A percentile compares a stretch with the other conserved stretches of the same genome.
phyloP scores from a whole-genome alignment of 805 yeast genomes.

The Pichia occidentalis region DNA sequence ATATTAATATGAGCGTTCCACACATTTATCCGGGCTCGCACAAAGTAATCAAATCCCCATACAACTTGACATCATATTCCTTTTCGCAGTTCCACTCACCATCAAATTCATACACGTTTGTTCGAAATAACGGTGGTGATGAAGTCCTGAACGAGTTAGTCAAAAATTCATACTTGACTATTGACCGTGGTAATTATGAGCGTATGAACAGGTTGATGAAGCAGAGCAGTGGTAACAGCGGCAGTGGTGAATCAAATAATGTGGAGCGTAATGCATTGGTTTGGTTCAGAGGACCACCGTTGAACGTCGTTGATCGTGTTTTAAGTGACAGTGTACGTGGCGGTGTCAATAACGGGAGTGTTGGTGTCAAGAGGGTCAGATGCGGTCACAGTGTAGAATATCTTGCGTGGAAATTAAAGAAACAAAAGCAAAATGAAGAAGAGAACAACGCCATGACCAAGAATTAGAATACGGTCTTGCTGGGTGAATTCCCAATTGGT shows the following conservation, averaged over 20 bases:
- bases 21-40: conserved; percentile 16
- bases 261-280: conserved; percentile 33
- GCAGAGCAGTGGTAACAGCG: not conserved
- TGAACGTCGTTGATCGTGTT: conserved; percentile 37
- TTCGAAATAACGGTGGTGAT: conserved; percentile 31
- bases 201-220: not conserved
- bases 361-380: conserved; percentile 30
- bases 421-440: conserved; percentile 3
- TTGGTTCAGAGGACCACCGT: conserved; percentile 69
- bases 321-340: conserved; percentile 19
- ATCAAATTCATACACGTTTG: conserved; percentile 30
- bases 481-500: too few species aligned
- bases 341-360: conserved; percentile 12
- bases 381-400: conserved; percentile 72
- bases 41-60: conserved; percentile 29
- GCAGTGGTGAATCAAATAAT: conserved; percentile 3
- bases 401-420: conserved; percentile 47
- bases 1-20: conserved; percentile 9
- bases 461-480: too few species aligned
- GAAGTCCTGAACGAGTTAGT: conserved; percentile 26
- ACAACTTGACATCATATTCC: conserved; percentile 25
- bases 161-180: conserved; percentile 19
- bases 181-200: conserved; percentile 2
- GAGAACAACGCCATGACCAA: too few species aligned
- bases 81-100: conserved; percentile 28